Percentiles rank a stretch among this genome's conserved stretches.
Evolutionary conservation across 352 stramenopile species (phyloP).

Genomic region (Pythium myriotylum): DNA sequence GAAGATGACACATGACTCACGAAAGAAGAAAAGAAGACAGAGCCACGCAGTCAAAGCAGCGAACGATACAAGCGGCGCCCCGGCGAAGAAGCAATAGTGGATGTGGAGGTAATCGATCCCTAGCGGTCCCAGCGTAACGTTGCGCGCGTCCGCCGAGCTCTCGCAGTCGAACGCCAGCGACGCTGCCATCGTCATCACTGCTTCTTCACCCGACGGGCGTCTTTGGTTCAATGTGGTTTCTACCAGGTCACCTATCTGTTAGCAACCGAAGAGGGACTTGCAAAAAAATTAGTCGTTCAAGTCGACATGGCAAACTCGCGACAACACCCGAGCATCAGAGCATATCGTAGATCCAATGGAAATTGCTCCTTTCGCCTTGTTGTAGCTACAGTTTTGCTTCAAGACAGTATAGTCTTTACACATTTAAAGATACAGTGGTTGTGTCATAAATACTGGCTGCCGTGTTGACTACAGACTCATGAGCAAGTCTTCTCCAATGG

Average conservation of each 20-base stretch:
- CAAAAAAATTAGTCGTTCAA: too few relatives aligned
- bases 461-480: too few relatives aligned
- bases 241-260: slow-evolving; percentile 3
- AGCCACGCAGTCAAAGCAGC: slow-evolving; percentile 68
- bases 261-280: slow-evolving; percentile 9
- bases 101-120: slow-evolving; percentile 81
- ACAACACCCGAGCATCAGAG: too few relatives aligned
- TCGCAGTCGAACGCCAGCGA: slow-evolving; percentile 22
- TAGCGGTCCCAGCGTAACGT: slow-evolving; percentile 72
- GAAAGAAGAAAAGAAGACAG: slow-evolving; percentile 78
- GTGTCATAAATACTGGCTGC: slow-evolving; percentile 5
- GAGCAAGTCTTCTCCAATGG: too few relatives aligned
- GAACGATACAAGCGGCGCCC: slow-evolving; percentile 51
- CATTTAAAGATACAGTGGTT: not conserved
- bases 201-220: not conserved
- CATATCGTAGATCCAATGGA: too few relatives aligned
- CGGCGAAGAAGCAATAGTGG: slow-evolving; percentile 69
- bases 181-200: not conserved
- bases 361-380: too few relatives aligned
- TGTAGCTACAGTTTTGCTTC: too few relatives aligned
- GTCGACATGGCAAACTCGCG: too few relatives aligned
- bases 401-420: not conserved
- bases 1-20: slow-evolving; percentile 35
- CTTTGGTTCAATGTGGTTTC: slow-evolving; percentile 19
- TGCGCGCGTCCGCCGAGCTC: slow-evolving; percentile 32